These are phyloP conservation scores for Trypanosoma scelopori DNA, from an alignment of 208 protist species.

Conservation along the genomic window DNA sequence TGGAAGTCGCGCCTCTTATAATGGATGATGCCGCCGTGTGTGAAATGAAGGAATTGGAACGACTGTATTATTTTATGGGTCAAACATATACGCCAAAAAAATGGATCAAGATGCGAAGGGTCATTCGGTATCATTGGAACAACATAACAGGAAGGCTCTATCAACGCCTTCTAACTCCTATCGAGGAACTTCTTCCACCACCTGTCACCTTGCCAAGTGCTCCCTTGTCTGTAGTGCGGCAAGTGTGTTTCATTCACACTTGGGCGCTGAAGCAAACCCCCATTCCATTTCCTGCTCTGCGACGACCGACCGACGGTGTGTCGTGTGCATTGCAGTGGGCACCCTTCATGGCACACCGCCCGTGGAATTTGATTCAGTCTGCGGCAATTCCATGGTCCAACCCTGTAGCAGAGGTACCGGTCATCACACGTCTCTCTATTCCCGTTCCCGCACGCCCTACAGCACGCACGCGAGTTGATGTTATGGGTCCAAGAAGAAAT, in stretches of 20 bases:
- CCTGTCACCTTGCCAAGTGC: slow-evolving; percentile 37
- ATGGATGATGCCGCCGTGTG: slow-evolving; percentile 11
- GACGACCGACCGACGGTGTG: not conserved
- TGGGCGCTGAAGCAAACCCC: slow-evolving; percentile 5
- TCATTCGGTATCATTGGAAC: slow-evolving; percentile 36
- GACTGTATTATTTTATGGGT: slow-evolving; percentile 5
- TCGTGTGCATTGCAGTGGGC: slow-evolving; percentile 26
- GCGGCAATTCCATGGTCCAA: slow-evolving; percentile 22
- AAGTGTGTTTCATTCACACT: slow-evolving; percentile 28
- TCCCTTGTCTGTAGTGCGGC: slow-evolving; percentile 13
- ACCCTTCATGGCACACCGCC: slow-evolving; percentile 14
- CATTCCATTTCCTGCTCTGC: slow-evolving; percentile 22
- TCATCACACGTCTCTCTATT: slow-evolving; percentile 17
- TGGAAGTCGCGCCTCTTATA: slow-evolving; percentile 9
- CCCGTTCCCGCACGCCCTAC: not conserved
- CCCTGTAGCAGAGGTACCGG: not conserved
- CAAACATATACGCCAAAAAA: slow-evolving; percentile 5
- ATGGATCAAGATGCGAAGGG: not conserved
- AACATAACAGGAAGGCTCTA: slow-evolving; percentile 49
- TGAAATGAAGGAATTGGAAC: slow-evolving; percentile 21
- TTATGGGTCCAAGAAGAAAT: not conserved
- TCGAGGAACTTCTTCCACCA: slow-evolving; percentile 50
- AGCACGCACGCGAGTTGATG: not conserved
- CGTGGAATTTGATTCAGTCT: slow-evolving; percentile 25
- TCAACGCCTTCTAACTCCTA: slow-evolving; percentile 53